Evolutionary conservation across 805 yeast genomes (phyloP).

Genomic region (Monosporozyma servazzii): DNA sequence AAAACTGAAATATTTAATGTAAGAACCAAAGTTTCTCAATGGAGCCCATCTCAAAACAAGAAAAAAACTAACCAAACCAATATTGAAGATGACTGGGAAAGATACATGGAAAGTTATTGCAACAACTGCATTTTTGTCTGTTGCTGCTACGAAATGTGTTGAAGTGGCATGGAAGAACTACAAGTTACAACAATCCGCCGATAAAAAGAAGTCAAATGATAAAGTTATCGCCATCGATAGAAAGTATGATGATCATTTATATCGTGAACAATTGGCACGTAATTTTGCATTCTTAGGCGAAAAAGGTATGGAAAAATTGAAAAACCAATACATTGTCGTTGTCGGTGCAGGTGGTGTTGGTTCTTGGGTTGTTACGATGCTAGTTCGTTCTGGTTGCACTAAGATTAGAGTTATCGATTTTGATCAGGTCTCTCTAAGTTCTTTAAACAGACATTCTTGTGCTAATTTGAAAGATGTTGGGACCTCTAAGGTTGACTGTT

Average conservation of each 20-base stretch:
- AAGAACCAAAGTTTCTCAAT: not conserved
- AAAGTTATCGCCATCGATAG: not conserved
- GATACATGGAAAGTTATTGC: slow-evolving; percentile 24
- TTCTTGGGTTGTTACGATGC: slow-evolving; percentile 88
- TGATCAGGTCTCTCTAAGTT: slow-evolving; percentile 89
- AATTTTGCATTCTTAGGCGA: slow-evolving; percentile 88
- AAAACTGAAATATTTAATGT: not conserved
- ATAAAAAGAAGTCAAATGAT: not conserved
- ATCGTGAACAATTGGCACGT: slow-evolving; percentile 86
- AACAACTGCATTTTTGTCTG: slow-evolving; percentile 28
- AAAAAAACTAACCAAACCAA: not conserved
- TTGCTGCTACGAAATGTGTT: slow-evolving; percentile 24
- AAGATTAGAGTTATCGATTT: slow-evolving; percentile 77
- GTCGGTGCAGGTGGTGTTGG: slow-evolving; percentile 99
- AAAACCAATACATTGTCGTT: slow-evolving; percentile 64
- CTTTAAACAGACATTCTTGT: slow-evolving; percentile 88
- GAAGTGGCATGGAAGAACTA: slow-evolving; percentile 24
- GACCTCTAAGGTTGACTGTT: slow-evolving; percentile 74
- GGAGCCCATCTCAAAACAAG: not conserved
- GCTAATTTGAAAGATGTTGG: slow-evolving; percentile 93
- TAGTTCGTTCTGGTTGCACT: slow-evolving; percentile 84
- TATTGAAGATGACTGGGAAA: not conserved
- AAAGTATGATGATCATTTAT: slow-evolving; percentile 54
- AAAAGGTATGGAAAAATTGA: slow-evolving; percentile 66
- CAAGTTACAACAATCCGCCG: slow-evolving; percentile 4